phyloP scores from a whole-genome alignment of 2,329 filamentous ascomycete genomes.

The Penicillium fuscoglaucum region DNA sequence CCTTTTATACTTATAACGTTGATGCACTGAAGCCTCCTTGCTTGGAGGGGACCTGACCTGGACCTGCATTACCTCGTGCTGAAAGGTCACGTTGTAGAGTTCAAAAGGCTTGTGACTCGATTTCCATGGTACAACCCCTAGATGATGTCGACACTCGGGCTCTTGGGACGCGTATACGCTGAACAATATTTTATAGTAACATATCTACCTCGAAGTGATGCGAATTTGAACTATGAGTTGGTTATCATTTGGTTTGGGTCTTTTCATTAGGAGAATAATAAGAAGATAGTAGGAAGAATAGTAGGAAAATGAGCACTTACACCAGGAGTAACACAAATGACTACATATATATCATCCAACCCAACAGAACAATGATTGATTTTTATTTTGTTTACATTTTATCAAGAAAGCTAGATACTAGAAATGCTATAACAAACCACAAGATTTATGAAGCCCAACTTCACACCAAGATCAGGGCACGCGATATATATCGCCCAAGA shows the following conservation, averaged over 20 bases:
- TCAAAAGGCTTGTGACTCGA: background rate
- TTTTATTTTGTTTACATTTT: background rate
- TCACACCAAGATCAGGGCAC: background rate
- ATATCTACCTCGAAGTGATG: no score
- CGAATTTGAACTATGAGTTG: background rate
- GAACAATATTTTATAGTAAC: background rate
- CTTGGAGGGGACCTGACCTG: background rate
- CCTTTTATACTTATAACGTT: background rate
- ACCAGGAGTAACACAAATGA: background rate
- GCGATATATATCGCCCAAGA: constrained; percentile 4
- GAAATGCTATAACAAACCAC: background rate
- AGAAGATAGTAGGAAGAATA: background rate
- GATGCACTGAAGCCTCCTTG: background rate
- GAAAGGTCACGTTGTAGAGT: background rate
- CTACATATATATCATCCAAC: background rate
- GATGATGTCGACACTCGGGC: background rate
- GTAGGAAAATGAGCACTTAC: background rate
- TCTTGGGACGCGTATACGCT: background rate
- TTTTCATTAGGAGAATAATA: no score
- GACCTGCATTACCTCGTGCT: constrained; percentile 10
- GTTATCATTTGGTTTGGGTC: background rate
- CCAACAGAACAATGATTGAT: no score
- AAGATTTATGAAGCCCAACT: background rate
- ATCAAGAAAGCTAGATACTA: no score
- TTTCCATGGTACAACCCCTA: background rate